Evolutionary conservation across 2,329 filamentous ascomycete genomes (phyloP).

Genomic region (Fusarium mexicanum): DNA sequence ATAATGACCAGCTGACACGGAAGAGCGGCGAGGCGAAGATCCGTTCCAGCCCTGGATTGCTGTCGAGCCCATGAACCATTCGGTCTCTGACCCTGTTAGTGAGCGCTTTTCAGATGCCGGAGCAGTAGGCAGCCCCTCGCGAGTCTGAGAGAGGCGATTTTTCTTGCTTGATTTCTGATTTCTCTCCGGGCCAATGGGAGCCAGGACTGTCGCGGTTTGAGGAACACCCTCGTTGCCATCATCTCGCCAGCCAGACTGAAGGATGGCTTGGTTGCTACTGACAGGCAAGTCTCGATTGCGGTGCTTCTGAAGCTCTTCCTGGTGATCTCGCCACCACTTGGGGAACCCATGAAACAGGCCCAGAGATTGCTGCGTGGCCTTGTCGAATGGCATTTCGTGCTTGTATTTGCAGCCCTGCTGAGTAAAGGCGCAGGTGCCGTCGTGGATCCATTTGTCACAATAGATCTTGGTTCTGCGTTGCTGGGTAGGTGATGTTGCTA

Average conservation of each 20-base stretch:
- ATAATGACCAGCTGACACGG: constrained; percentile 16
- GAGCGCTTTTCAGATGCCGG: constrained; percentile 44
- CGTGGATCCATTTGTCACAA: constrained; percentile 90
- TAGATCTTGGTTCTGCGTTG: constrained; percentile 72
- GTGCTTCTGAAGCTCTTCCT: constrained; percentile 54
- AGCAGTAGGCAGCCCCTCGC: constrained; percentile 44
- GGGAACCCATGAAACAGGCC: constrained; percentile 76
- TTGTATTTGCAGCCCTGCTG: constrained; percentile 90
- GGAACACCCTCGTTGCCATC: constrained; percentile 13
- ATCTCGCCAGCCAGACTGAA: constrained; percentile 22
- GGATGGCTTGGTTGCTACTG: neutral
- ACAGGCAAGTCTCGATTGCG: constrained; percentile 2
- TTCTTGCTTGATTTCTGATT: constrained; percentile 3
- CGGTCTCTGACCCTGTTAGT: constrained; percentile 42
- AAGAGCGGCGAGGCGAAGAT: constrained; percentile 22
- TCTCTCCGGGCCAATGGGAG: constrained; percentile 31
- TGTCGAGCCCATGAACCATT: constrained; percentile 17
- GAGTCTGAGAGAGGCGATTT: constrained; percentile 7
- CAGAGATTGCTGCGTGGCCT: constrained; percentile 70
- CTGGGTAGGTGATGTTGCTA: constrained; percentile 47
- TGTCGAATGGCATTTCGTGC: constrained; percentile 85
- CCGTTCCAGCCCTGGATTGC: constrained; percentile 17
- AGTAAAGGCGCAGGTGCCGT: constrained; percentile 83
- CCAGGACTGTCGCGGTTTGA: neutral
- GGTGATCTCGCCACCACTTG: constrained; percentile 66